A percentile compares a stretch with the other conserved stretches of the same genome.
These are phyloP conservation scores for Dothidotthia symphoricarpi DNA, from an alignment of 2,329 filamentous ascomycete genomes.

Conservation along the genomic window DNA sequence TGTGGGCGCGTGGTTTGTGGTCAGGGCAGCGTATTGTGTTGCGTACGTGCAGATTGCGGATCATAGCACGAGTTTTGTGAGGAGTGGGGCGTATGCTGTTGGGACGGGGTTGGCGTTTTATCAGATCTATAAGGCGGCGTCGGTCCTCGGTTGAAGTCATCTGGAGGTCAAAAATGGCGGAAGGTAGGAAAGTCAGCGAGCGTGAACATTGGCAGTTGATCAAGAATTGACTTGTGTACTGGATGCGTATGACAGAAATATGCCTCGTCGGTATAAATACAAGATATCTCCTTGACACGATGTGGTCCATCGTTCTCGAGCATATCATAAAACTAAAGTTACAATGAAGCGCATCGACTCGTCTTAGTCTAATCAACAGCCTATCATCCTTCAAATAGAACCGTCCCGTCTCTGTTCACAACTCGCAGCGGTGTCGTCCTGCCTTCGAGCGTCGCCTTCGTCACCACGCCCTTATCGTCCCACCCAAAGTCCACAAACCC, in stretches of 20 bases:
- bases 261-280: no score
- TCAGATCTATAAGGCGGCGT: slow-evolving; percentile 27
- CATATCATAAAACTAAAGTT: no score
- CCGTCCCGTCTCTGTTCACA: slow-evolving; percentile 16
- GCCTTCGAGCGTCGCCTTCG: slow-evolving; percentile 1
- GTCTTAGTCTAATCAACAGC: no score
- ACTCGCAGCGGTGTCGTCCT: slow-evolving; percentile 1
- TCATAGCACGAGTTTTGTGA: slow-evolving; percentile 19
- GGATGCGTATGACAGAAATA: no score
- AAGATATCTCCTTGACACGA: no score
- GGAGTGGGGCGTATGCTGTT: slow-evolving; percentile 16
- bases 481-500: slow-evolving; percentile 47
- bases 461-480: slow-evolving; percentile 43
- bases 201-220: no score
- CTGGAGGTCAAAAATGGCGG: no score
- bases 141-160: slow-evolving; percentile 11
- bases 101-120: slow-evolving; percentile 14
- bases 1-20: slow-evolving; percentile 17
- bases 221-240: no score
- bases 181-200: no score
- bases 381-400: no score
- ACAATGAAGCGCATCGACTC: no score
- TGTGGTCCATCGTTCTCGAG: no score
- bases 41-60: slow-evolving; percentile 23
- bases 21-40: slow-evolving; percentile 18